Evolutionary conservation across 208 protist genomes (phyloP), one percentile per base, ranked within the genome.

Genomic region (Spongospora subterranea): DNA sequence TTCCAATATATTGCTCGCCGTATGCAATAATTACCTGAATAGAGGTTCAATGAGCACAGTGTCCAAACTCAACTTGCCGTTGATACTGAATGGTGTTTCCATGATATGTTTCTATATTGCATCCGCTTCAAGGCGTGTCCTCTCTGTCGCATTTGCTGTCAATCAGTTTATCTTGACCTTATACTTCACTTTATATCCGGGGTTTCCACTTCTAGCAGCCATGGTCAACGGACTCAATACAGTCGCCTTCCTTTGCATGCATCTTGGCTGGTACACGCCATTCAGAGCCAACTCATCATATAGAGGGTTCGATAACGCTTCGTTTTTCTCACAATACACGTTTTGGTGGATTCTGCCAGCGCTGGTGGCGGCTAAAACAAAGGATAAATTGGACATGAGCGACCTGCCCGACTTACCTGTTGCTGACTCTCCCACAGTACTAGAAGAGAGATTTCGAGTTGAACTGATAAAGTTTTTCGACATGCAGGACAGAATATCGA

Each of bases 311-410:
- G 91, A 92, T 43, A 13, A 53, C 39, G 77, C 91, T 17, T 17
- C 43, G 29, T 20, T 88, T 6, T 38, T 89, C 0, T 91, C 91
- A 32, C 11, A 0, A 24, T n/a, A 46, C 38, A 91, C 91, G 0
- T 92, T 92, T 71, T 92, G 91, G 91, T 92, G 91, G 91, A 64
- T 45, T 1, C 66, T 88, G 38, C 91, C 91, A 41, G 88, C 91
- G 1, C 89, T 92, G 0, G 20, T 17, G n/a, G 0, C 0, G 0
- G 35, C 41, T 17, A 35, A n/a, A 11, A 32, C 38, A 0, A 0
- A 77, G n/a, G 89, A 41, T n/a, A 92, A 89, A 50, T 71, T 92
- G 1, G 89, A 82, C 1, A 20, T 43, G 11, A 89, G 38, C 39
- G 91, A 92, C 64, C 60, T 92, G 39, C 91, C 91, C 1, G 6